A percentile compares a stretch with the other conserved stretches of the same genome.
phyloP scores from a whole-genome alignment of 2,329 filamentous ascomycete species.

The Gliomastix tumulicola region DNA sequence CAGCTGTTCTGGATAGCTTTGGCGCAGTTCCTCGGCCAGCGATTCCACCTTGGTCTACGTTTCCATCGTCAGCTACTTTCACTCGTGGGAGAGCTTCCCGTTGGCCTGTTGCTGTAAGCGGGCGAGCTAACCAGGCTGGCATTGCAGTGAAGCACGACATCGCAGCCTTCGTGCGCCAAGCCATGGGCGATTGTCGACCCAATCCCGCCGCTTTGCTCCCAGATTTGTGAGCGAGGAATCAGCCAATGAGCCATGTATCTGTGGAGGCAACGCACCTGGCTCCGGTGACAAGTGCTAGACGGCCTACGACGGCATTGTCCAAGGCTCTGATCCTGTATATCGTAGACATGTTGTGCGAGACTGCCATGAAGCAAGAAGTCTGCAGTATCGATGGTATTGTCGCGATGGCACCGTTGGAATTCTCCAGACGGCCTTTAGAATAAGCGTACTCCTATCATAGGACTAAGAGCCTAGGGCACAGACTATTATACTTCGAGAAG shows the following conservation, averaged over 20 bases:
- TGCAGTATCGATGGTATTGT: too few relatives aligned
- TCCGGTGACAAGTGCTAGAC: conserved; percentile 23
- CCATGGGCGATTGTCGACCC: conserved; percentile 20
- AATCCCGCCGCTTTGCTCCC: conserved; percentile 28
- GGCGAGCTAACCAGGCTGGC: conserved; percentile 17
- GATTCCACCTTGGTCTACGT: conserved; percentile 19
- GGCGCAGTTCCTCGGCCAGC: conserved; percentile 15
- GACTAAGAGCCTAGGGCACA: too few relatives aligned
- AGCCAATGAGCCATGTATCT: background rate
- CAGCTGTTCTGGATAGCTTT: conserved; percentile 15
- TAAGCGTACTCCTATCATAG: too few relatives aligned
- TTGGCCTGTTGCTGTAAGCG: background rate
- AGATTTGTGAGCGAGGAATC: background rate
- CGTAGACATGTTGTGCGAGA: too few relatives aligned
- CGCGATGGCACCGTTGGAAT: too few relatives aligned
- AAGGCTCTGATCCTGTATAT: too few relatives aligned
- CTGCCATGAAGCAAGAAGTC: too few relatives aligned
- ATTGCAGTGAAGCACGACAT: conserved; percentile 24
- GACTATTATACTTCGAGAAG: too few relatives aligned
- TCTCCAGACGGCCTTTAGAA: too few relatives aligned
- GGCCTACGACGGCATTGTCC: conserved; percentile 8
- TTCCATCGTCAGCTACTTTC: background rate
- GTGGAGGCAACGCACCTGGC: conserved; percentile 15
- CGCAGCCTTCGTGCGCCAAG: conserved; percentile 24
- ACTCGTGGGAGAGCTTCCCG: background rate